Evolutionary conservation across 108 stramenopile genomes (phyloP).

Genomic region (Fragilaria crotonensis): DNA sequence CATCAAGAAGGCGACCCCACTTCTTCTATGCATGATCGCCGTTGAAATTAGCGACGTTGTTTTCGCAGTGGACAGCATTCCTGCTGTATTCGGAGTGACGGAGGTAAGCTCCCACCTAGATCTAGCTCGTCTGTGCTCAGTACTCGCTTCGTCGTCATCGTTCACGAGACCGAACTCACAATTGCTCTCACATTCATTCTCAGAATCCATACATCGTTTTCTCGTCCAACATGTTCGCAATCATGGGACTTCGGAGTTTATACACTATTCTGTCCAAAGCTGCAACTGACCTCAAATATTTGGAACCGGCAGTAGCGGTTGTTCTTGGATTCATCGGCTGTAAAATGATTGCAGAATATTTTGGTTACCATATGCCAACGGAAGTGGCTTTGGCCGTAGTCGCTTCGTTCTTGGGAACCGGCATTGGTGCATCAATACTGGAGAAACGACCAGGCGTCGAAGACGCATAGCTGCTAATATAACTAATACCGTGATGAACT

Average conservation of each 20-base stretch:
- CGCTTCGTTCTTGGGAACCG: conserved; percentile 50
- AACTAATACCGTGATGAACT: too few relatives aligned
- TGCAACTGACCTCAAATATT: conserved; percentile 83
- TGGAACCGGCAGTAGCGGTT: conserved; percentile 88
- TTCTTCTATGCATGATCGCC: conserved; percentile 90
- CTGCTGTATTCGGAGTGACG: conserved; percentile 94
- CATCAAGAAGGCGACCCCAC: conserved; percentile 78
- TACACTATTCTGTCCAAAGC: conserved; percentile 90
- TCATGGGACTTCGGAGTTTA: conserved; percentile 90
- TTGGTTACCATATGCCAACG: conserved; percentile 58
- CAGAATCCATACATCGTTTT: conserved; percentile 91
- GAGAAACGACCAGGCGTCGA: conserved; percentile 31
- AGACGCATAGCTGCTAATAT: conserved; percentile 1
- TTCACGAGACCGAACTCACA: background rate
- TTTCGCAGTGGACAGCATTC: conserved; percentile 95
- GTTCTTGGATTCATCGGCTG: conserved; percentile 88
- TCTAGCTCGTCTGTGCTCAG: background rate
- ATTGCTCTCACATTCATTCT: conserved; percentile 7
- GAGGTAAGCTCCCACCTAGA: conserved; percentile 63
- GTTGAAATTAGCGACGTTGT: conserved; percentile 94
- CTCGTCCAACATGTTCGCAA: conserved; percentile 95
- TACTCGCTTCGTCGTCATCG: background rate
- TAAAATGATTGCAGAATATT: conserved; percentile 91
- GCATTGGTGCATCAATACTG: conserved; percentile 48
- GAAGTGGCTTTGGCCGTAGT: conserved; percentile 68